Evolutionary conservation across 2,329 filamentous ascomycete genomes (phyloP).

Genomic region (Penicillium griseofulvum): DNA sequence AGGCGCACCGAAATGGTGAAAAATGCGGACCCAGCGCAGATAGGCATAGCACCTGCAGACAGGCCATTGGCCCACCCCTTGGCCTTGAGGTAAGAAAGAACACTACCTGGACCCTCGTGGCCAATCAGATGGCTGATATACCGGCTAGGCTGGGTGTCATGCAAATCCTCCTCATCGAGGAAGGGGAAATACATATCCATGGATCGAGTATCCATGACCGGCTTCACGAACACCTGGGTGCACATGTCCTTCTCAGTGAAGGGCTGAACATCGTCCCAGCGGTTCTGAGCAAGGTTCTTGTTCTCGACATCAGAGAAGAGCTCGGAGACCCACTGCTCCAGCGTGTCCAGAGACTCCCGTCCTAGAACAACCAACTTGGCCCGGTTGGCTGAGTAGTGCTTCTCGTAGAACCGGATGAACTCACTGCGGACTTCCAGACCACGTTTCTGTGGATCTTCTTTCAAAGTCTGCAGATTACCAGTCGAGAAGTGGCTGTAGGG

Average conservation of each 20-base stretch:
- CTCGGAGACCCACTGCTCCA: slow-evolving; percentile 80
- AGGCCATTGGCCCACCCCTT: slow-evolving; percentile 87
- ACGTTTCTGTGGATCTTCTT: slow-evolving; percentile 72
- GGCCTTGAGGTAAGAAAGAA: slow-evolving; percentile 83
- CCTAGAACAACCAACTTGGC: slow-evolving; percentile 92
- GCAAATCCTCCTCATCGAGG: slow-evolving; percentile 76
- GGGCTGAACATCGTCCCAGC: slow-evolving; percentile 64
- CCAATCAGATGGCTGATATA: slow-evolving; percentile 89
- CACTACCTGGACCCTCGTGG: slow-evolving; percentile 88
- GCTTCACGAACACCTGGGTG: slow-evolving; percentile 81
- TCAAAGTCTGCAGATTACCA: slow-evolving; percentile 80
- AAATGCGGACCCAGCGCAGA: slow-evolving; percentile 77
- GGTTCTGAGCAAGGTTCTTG: slow-evolving; percentile 69
- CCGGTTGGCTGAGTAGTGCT: slow-evolving; percentile 86
- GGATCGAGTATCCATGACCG: slow-evolving; percentile 81
- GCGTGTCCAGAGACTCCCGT: slow-evolving; percentile 73
- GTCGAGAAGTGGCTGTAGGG: slow-evolving; percentile 91
- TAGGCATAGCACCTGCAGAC: slow-evolving; percentile 69
- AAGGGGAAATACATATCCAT: slow-evolving; percentile 81
- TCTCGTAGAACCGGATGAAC: slow-evolving; percentile 88
- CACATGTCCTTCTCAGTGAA: slow-evolving; percentile 60
- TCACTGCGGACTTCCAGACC: slow-evolving; percentile 84
- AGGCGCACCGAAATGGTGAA: slow-evolving; percentile 77
- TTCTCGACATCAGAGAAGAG: slow-evolving; percentile 79
- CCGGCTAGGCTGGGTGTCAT: slow-evolving; percentile 75